Evolutionary conservation across 768 basidiomycete genomes (phyloP), one percentile per base, ranked within the genome.

Genomic region (Wakefieldia striispora): DNA sequence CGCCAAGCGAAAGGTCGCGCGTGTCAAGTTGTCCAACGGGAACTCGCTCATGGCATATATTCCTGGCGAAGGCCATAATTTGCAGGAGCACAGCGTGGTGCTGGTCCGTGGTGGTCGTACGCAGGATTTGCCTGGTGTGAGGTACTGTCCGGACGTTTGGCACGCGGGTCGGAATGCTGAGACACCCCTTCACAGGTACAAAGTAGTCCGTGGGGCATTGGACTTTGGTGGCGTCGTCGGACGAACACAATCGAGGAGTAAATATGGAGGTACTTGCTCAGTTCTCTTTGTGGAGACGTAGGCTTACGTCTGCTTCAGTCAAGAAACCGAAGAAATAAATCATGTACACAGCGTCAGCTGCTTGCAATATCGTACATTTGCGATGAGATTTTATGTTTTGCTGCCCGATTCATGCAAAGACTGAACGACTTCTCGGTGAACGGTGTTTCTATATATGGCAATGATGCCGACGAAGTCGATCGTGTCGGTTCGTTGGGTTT

Each of bases 51-150:
- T 88, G 75, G 94, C 93, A 14, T 98, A 97, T 68, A 92, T 98
- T 50, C 90, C 88, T 39, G 97, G 97, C 59, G 97, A 98, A 65
- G 97, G 97, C 1, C 95, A 98, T 67, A 97, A 97, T 64, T 69
- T 98, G 61, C 97, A 98, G 72, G 97, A 98, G 67, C 97, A 99
- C 63, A 88, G 87, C 69, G 95, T 98, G 4, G 94, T 98, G 2
- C 69, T 97, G 38, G 82, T 98, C n/a, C 75, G 95, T 60, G 97
- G 97, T 5, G 97, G 97, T 13, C 82, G 93, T 72, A 87, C 93
- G 2, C 95, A 97, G 75, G 97, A 99, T 84, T 77, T 98, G 67
- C 95, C 95, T 33, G 95, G 97, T 80, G 91, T 97, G 24, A 84
- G 90, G 97, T 97, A 58, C 44, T 82, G 69, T 20, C 17, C 12